A percentile compares a stretch with the other conserved stretches of the same genome.
Conservation (phyloP, 2,329 filamentous ascomycete species). For the Nemania sp. region DNA sequence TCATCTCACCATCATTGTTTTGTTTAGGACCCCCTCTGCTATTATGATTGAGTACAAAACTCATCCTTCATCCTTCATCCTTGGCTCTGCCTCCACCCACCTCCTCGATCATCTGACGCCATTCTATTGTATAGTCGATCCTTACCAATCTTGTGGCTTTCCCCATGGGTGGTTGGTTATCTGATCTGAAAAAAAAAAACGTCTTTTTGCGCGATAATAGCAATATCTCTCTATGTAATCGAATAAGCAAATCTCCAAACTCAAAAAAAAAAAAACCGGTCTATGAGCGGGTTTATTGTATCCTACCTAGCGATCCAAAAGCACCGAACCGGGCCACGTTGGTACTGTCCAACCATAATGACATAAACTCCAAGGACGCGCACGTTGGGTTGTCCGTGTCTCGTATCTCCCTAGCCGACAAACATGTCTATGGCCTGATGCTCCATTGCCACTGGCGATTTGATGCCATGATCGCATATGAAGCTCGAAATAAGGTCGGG, state of each 20-base stretch:
- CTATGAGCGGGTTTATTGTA: background rate
- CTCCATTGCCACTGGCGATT: constrained; percentile 38
- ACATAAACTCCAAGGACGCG: too few species aligned
- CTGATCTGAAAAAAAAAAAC: constrained; percentile 7
- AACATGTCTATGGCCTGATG: constrained; percentile 42
- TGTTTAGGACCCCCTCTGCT: background rate
- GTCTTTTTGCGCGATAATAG: constrained; percentile 3
- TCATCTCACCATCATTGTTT: background rate
- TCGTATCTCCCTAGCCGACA: constrained; percentile 30
- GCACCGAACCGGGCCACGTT: background rate
- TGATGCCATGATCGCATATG: constrained; percentile 40
- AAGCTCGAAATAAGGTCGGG: constrained; percentile 39
- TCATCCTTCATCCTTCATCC: background rate
- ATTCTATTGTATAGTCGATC: constrained; percentile 2
- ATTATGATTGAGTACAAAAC: background rate
- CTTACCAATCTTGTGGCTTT: background rate
- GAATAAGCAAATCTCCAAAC: constrained; percentile 19
- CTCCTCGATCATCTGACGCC: background rate
- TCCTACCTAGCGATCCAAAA: constrained; percentile 18
- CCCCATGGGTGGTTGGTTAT: background rate
- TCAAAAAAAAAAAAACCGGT: background rate
- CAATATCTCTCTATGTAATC: constrained; percentile 12
- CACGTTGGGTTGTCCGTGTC: background rate
- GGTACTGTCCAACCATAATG: background rate
- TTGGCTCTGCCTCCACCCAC: too few species aligned